A percentile compares a stretch with the other conserved stretches of the same genome.
phyloP scores from a whole-genome alignment of 2,329 filamentous ascomycete genomes.

The Corinectria fuckeliana region DNA sequence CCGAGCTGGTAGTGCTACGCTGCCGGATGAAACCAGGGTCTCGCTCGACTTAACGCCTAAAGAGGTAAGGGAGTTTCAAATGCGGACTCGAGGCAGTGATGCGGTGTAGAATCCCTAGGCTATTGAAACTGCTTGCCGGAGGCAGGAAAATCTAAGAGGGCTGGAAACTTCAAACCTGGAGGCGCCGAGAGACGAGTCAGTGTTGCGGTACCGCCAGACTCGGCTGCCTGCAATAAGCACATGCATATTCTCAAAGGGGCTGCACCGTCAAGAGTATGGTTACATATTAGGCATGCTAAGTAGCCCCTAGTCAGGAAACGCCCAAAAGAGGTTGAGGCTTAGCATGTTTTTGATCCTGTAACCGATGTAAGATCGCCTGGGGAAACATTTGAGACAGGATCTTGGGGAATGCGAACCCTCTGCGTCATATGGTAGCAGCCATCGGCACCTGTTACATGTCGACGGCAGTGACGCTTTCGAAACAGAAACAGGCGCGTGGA shows the following conservation, averaged over 20 bases:
- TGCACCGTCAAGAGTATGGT: background rate
- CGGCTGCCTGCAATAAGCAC: background rate
- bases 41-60: background rate
- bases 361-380: constrained; percentile 12
- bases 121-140: constrained; percentile 9
- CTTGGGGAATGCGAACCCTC: constrained; percentile 3
- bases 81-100: background rate
- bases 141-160: background rate
- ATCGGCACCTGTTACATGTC: constrained; percentile 12
- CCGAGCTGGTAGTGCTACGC: constrained; percentile 10
- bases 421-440: constrained; percentile 14
- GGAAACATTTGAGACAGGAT: constrained; percentile 13
- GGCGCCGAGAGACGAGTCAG: constrained; percentile 6
- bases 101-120: background rate
- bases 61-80: constrained; percentile 1
- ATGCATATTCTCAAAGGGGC: background rate
- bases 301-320: constrained; percentile 10
- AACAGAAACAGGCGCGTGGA: background rate
- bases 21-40: constrained; percentile 8
- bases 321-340: background rate
- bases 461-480: constrained; percentile 6
- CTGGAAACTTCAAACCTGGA: constrained; percentile 1
- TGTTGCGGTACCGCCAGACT: background rate
- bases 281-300: background rate
- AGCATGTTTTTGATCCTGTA: constrained; percentile 8